phyloP scores from a whole-genome alignment of 306 rosid genomes.

The Cicer cuneatum region DNA sequence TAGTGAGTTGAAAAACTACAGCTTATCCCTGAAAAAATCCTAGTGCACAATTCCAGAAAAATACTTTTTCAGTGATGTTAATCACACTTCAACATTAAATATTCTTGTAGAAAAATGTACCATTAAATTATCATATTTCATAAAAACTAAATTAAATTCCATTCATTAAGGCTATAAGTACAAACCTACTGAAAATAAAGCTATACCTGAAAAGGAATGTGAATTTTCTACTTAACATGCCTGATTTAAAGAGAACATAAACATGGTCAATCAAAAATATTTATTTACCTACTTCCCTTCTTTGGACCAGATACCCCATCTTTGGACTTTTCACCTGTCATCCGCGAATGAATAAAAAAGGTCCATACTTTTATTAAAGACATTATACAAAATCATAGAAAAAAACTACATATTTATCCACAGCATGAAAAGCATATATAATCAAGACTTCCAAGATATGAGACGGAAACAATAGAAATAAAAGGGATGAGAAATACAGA shows the following conservation, averaged over 20 bases:
- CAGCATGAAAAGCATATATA: slow-evolving; percentile 56
- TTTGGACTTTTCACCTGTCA: slow-evolving; percentile 99
- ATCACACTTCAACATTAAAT: slow-evolving; percentile 15
- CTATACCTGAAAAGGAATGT: slow-evolving; percentile 49
- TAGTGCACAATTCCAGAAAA: slow-evolving; percentile 15
- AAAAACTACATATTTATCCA: slow-evolving; percentile 71
- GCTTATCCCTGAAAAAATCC: slow-evolving; percentile 17
- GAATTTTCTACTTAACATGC: slow-evolving; percentile 57
- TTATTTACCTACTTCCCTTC: slow-evolving; percentile 99
- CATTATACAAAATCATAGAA: slow-evolving; percentile 67
- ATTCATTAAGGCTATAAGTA: slow-evolving; percentile 28
- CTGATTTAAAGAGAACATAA: slow-evolving; percentile 68
- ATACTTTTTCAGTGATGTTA: background rate
- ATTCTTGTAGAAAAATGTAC: background rate
- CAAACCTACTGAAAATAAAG: slow-evolving; percentile 50
- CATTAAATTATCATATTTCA: slow-evolving; percentile 35
- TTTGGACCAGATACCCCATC: slow-evolving; percentile 99
- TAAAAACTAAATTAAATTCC: slow-evolving; percentile 24
- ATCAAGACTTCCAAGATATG: slow-evolving; percentile 42
- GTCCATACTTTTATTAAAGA: slow-evolving; percentile 95
- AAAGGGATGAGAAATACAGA: slow-evolving; percentile 36
- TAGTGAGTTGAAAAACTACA: slow-evolving; percentile 33
- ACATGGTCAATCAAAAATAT: slow-evolving; percentile 91
- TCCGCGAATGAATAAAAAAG: slow-evolving; percentile 99
- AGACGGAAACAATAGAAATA: slow-evolving; percentile 46